phyloP scores from a whole-genome alignment of 2,329 filamentous ascomycete species.

The Trichoderma afroharzianum region DNA sequence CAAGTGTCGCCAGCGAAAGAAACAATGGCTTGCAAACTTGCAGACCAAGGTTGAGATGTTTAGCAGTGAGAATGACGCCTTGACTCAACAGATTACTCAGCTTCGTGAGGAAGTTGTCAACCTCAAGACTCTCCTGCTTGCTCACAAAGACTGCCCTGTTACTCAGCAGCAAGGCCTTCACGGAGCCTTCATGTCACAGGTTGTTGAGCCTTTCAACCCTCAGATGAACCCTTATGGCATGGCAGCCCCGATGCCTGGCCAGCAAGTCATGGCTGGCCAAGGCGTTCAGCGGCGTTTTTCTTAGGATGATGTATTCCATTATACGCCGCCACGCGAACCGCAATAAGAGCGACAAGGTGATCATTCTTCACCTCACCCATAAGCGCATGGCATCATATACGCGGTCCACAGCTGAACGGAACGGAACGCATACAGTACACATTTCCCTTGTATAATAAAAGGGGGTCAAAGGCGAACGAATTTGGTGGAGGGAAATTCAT shows the following conservation, averaged over 20 bases:
- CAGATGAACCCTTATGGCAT: constrained; percentile 60
- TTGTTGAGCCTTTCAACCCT: constrained; percentile 51
- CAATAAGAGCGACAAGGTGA: neutral
- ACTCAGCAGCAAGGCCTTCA: constrained; percentile 75
- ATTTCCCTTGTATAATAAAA: neutral
- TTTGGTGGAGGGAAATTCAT: neutral
- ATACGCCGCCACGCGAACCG: neutral
- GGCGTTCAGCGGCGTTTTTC: constrained; percentile 55
- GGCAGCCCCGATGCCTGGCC: constrained; percentile 48
- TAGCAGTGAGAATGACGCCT: constrained; percentile 82
- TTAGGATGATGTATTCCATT: constrained; percentile 35
- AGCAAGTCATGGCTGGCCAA: constrained; percentile 55
- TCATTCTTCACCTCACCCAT: neutral
- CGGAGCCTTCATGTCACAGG: constrained; percentile 52
- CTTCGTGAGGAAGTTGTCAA: constrained; percentile 91
- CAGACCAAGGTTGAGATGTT: constrained; percentile 94
- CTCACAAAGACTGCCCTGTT: constrained; percentile 94
- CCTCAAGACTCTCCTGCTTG: constrained; percentile 85
- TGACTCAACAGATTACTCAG: constrained; percentile 78
- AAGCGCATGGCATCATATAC: neutral
- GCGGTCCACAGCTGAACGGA: neutral
- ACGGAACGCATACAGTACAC: neutral
- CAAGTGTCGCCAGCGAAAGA: constrained; percentile 96
- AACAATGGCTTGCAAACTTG: constrained; percentile 95
- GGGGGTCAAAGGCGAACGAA: neutral